A percentile compares a stretch with the other conserved stretches of the same genome.
phyloP scores from a whole-genome alignment of 208 protist genomes.

The Trichomonas tenax region DNA sequence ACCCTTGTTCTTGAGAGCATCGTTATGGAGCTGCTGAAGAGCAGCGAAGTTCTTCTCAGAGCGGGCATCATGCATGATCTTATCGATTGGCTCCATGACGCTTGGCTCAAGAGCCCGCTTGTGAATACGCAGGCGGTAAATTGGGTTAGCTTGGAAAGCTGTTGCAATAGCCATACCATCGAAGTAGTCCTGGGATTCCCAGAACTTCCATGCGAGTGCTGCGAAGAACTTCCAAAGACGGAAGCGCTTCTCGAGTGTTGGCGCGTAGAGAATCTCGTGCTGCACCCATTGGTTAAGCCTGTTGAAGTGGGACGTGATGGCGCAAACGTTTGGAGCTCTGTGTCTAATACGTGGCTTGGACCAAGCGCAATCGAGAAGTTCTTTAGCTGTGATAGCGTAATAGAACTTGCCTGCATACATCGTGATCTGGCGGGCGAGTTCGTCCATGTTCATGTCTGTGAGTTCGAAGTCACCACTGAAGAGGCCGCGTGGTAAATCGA shows the following conservation, averaged over 20 bases:
- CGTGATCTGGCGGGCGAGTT: not conserved
- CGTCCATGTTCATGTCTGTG: not conserved
- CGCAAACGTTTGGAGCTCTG: not conserved
- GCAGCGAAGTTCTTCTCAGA: not conserved
- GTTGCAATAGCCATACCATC: not conserved
- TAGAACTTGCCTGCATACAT: not conserved
- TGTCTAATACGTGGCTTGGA: not conserved
- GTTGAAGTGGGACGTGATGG: not conserved
- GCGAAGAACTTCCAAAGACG: not conserved
- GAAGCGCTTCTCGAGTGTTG: not conserved
- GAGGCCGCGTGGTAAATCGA: not conserved
- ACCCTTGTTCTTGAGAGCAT: not conserved
- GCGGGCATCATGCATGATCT: not conserved
- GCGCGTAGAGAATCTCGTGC: not conserved
- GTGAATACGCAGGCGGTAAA: not conserved
- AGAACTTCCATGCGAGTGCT: not conserved
- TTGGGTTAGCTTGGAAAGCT: not conserved
- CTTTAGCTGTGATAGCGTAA: not conserved
- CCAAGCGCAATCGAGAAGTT: not conserved
- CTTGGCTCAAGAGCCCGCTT: not conserved
- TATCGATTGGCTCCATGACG: not conserved
- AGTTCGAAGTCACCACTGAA: not conserved
- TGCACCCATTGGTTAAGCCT: not conserved
- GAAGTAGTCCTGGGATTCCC: not conserved
- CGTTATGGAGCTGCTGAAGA: not conserved